Evolutionary conservation across 768 basidiomycete genomes (phyloP), one percentile per base, ranked within the genome.

Genomic region (Panaeolus papilionaceus): DNA sequence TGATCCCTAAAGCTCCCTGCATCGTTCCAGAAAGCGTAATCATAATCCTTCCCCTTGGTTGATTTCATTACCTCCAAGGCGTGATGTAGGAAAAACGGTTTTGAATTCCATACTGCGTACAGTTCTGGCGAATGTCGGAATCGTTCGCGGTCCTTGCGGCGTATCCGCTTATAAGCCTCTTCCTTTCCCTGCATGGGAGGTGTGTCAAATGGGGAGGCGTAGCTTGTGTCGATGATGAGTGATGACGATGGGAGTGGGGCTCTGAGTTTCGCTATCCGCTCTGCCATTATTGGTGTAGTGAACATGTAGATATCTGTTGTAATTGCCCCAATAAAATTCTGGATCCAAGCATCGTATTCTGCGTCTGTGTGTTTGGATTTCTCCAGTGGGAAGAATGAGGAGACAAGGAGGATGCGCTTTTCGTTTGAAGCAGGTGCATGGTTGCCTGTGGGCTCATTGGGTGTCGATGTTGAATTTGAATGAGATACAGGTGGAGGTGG

Each of bases 21-120:
- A 68, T 88, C 87, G 26, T 77, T 82, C 87, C 86, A 89, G 68
- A 88, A 88, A 2, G 81, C 84, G 73, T 85, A 89, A 10, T 85
- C 82, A 69, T 86, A 87, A 9, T 71, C 65, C 69, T 75, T 72
- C 3, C 78, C 77, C 28, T 58, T 37, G 12, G 69, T 58, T 9
- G 44, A 62, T 54, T 62, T 62, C 61, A 74, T 63, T 5, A 76
- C 77, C 38, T 69, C 67, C 6, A 84, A 66, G 3, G 81, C 87
- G 61, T 83, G 77, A 44, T 81, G 75, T n/a, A 89, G 76, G 68
- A 86, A 82, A 74, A 81, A 87, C n/a, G 86, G 79, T 70, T 88
- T 88, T 0, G 81, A 79, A 64, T 85, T 84, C 85, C 85, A 83
- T 2, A 86, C 77, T 2, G 86, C 86, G 69, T 87, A 88, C 6